Base-by-base conservation (phyloP, 331 rosid genomes). In the Cucumis variabilis region DNA sequence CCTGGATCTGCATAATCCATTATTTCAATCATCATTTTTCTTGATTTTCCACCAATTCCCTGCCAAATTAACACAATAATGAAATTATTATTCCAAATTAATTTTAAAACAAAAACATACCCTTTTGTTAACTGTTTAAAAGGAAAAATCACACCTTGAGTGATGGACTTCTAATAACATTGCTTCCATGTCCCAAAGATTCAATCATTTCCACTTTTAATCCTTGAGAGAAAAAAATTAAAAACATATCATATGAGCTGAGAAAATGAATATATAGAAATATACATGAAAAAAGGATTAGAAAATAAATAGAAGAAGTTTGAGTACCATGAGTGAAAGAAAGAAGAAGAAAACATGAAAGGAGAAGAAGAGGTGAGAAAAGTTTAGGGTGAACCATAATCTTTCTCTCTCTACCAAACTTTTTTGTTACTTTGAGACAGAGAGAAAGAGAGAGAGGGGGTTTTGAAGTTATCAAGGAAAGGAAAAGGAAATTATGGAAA, bases 1-100 rank as follows among this genome's bases (percentile, higher is more conserved):
- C 88, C 88, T 58, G 99, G 98, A 0, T 92, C 96, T 50, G 88
- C 28, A 88, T 96, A 96, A 82, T 96, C 99, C 93, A 82, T 91
- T 11, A 89, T 48, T 65, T 79, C 93, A 16, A 80, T 80, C 89
- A 79, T 85, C 89, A 79, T 27, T 53, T 51, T 50, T 86, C 90
- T 89, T 17, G 79, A 51, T 68, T 81, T 86, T 81, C 86, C 75
- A 10, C 25, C 83, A 86, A 11, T 41, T 82, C 67, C 91, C 98
- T 96, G 91, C 24, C 1, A 48, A 48, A 44, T 37, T 65, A 89
- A 85, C 67, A 16, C 4, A 58, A 15, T 3, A 15, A 15, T 15
- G 0, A 15, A 58, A 15, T 58, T 1, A 16, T 16, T 15, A 58
- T 58, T 58, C 8, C 23, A 60, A 17, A n/a, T n/a, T n/a, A 60